Conservation (phyloP, 805 yeast species). For the Candida andamanensis region DNA sequence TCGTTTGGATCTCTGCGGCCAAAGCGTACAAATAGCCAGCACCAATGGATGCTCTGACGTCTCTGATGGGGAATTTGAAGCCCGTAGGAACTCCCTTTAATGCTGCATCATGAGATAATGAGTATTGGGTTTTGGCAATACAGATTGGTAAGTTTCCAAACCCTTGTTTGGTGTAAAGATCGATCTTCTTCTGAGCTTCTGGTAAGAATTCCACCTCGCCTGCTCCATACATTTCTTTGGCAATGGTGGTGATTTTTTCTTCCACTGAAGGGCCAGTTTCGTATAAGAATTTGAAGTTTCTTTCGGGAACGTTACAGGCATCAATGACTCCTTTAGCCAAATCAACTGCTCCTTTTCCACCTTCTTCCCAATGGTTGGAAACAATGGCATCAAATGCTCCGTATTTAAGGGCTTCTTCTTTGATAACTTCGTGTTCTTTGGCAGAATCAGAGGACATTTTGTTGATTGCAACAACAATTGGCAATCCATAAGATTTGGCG, state of each 20-base stretch:
- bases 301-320: slow-evolving; percentile 47
- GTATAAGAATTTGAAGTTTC: slow-evolving; percentile 51
- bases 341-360: slow-evolving; percentile 76
- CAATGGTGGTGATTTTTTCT: slow-evolving; percentile 62
- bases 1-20: slow-evolving; percentile 83
- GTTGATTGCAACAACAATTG: slow-evolving; percentile 79
- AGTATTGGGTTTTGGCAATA: slow-evolving; percentile 82
- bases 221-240: slow-evolving; percentile 76
- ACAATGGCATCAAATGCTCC: slow-evolving; percentile 79
- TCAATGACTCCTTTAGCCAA: slow-evolving; percentile 67
- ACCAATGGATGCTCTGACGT: slow-evolving; percentile 71
- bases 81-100: slow-evolving; percentile 82
- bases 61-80: slow-evolving; percentile 76
- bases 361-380: slow-evolving; percentile 83
- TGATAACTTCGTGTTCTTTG: slow-evolving; percentile 64
- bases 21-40: slow-evolving; percentile 82
- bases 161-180: slow-evolving; percentile 66
- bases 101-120: slow-evolving; percentile 76
- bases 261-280: slow-evolving; percentile 58
- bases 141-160: slow-evolving; percentile 76
- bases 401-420: slow-evolving; percentile 62
- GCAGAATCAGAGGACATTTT: slow-evolving; percentile 70
- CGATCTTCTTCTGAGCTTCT: slow-evolving; percentile 65
- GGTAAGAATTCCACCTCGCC: slow-evolving; percentile 63
- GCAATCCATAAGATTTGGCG: slow-evolving; percentile 66